Evolutionary conservation across 2,329 filamentous ascomycete species (phyloP), one percentile per base, ranked within the genome.

Genomic region (Cladosporium velox): DNA sequence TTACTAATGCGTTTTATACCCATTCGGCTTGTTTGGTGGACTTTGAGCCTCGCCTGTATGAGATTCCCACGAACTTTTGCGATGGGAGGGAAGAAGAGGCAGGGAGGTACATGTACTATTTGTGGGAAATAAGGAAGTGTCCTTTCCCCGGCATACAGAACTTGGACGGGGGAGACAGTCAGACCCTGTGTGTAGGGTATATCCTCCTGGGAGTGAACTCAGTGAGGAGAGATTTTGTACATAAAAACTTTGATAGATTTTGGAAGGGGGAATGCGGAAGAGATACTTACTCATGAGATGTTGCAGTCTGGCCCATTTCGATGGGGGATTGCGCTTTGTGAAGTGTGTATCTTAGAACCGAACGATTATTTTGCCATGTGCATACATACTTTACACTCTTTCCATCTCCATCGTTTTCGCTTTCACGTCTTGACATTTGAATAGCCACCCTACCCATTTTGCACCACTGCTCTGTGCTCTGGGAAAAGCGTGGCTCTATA

Each of bases 1-100:
- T 54, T 59, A 51, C 57, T 62, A 62, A 60, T 58, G 59, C 59
- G 66, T 67, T 58, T 38, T 65, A 68, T 68, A 68, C 67, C 67
- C 67, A 61, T 61, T 65, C 59, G 59, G 54, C 52, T 61, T 59
- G 57, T 47, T 34, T 59, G 55, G 21, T 59, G 55, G 21, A 38
- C 15, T 59, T 47, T 28, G 11, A 11, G 14, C 12, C 57, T 44
- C 18, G 57, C 26, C 35, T 41, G 24, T 30, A 8, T 38, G 24
- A 18, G 11, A 15, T 41, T 24, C 32, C 30, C 21, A 34, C 30
- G n/a, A 38, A n/a, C 18, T n/a, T 52, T 21, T 8, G 14, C 32
- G 55, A 30, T 52, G 49, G 28, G 55, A 58, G 41, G 7, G 32
- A 58, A 11, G 34, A 8, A 38, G 32, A 35, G n/a, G 8, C 28